These are phyloP conservation scores for Clarireedia homoeocarpa DNA, from an alignment of 2,329 filamentous ascomycete species.

Conservation along the genomic window DNA sequence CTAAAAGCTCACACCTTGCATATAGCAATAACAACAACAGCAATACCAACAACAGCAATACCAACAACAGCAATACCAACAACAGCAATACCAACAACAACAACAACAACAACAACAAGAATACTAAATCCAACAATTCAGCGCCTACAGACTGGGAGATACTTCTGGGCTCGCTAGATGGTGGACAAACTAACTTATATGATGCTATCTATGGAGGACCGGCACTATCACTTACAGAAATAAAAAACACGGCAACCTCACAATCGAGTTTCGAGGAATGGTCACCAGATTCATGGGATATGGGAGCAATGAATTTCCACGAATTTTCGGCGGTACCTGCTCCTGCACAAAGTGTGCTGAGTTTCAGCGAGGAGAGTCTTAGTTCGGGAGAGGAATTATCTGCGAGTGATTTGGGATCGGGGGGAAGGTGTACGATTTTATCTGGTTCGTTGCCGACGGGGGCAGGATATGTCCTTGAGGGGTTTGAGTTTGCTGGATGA, in stretches of 20 bases:
- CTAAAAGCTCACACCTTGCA: conserved; percentile 18
- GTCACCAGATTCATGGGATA: conserved; percentile 48
- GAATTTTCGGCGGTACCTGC: conserved; percentile 27
- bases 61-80: neutral
- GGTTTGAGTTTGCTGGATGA: neutral
- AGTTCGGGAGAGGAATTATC: conserved; percentile 41
- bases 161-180: conserved; percentile 70
- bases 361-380: conserved; percentile 52
- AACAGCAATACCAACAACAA: neutral
- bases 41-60: conserved; percentile 22
- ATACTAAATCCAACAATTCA: conserved; percentile 38
- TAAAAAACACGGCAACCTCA: conserved; percentile 9
- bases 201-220: conserved; percentile 70
- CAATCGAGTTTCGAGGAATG: conserved; percentile 34
- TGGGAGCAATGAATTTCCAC: conserved; percentile 34
- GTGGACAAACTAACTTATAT: conserved; percentile 75
- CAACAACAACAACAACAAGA: conserved; percentile 23
- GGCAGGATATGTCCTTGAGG: neutral
- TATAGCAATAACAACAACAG: neutral
- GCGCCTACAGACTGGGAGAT: conserved; percentile 74
- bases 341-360: conserved; percentile 46
- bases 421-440: neutral
- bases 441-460: neutral
- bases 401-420: conserved; percentile 20
- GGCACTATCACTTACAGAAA: conserved; percentile 27